A percentile compares a stretch with the other conserved stretches of the same genome.
phyloP scores from a whole-genome alignment of 2,329 filamentous ascomycete species.

The Lachnellula occidentalis region DNA sequence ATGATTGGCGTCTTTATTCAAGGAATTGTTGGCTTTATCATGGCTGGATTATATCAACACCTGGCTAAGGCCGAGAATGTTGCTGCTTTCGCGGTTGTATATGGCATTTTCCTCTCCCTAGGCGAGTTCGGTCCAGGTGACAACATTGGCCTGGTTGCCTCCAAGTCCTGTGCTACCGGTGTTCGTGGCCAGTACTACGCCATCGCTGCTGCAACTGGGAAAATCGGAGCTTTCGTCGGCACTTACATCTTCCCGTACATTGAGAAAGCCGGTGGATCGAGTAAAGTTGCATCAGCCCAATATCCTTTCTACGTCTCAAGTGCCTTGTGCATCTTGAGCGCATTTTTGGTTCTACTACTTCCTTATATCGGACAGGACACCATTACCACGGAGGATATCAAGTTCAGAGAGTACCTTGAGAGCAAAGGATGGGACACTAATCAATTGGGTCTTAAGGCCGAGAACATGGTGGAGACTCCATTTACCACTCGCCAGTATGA shows the following conservation, averaged over 20 bases:
- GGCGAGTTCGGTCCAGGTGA: conserved; percentile 83
- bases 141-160: conserved; percentile 83
- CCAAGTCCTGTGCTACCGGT: conserved; percentile 82
- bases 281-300: conserved; percentile 59
- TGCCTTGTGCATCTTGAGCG: conserved; percentile 69
- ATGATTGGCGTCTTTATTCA: conserved; percentile 66
- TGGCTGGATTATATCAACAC: conserved; percentile 71
- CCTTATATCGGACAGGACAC: conserved; percentile 82
- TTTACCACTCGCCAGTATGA: not conserved
- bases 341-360: conserved; percentile 60
- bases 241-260: conserved; percentile 77
- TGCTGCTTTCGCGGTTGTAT: conserved; percentile 72
- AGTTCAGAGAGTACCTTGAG: conserved; percentile 70
- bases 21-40: conserved; percentile 77
- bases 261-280: conserved; percentile 50
- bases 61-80: conserved; percentile 64
- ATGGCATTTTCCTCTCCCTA: conserved; percentile 70
- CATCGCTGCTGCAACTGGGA: conserved; percentile 66
- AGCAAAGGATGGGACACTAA: conserved; percentile 15
- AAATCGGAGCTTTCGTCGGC: conserved; percentile 79
- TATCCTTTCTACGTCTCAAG: conserved; percentile 88
- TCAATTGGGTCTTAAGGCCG: conserved; percentile 6
- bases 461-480: conserved; percentile 1
- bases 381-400: conserved; percentile 69
- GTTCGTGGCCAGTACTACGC: conserved; percentile 77